Base-by-base conservation (phyloP, 352 stramenopile genomes). In the Elongisporangium undulatum region DNA sequence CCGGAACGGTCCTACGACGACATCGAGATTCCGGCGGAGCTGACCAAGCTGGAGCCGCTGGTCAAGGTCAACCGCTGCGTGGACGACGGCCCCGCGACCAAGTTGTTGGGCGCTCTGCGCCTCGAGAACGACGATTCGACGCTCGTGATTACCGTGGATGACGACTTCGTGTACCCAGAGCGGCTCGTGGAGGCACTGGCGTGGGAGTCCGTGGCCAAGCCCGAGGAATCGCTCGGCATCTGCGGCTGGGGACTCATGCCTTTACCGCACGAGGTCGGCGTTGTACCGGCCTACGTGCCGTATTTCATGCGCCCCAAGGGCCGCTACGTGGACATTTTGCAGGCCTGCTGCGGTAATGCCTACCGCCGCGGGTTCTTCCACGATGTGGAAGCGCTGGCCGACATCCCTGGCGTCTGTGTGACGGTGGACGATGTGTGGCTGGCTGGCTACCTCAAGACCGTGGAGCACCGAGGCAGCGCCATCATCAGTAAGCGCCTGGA, bases 341-440 rank as follows among this genome's bases (percentile, higher is more conserved):
- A 89, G 61, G 79, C 79, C 2, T 89, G 79, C 26, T 89, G 79
- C 26, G 79, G 79, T 17, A 89, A 87, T 51, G 84, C 82, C 3
- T 93, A 92, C 60, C 78, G 84, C 4, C 78, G 82, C 23, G 78
- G 79, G 17, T 93, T 93, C 59, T 93, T 93, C 67, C 63, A 55
- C 45, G 79, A 92, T 41, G 67, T 93, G 5, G 72, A 90, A 16
- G 75, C 77, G 8, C 71, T 93, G 16, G 82, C 82, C 0, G 67
- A 87, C 24, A 89, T 93, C 53, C 80, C 82, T 17, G 8, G 64
- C 0, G 69, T 89, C 5, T 94, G 84, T 61, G 79, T 92, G 53
- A 94, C 84, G 1, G 82, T 94, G 10, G 84, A 94, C 58, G 82
- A 92, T 54, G 82, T 92, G 16, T 94, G 84, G 84, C 89, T 94